These are phyloP conservation scores for Solanum chilense DNA, from an alignment of 257 asterid species.

Conservation along the genomic window DNA sequence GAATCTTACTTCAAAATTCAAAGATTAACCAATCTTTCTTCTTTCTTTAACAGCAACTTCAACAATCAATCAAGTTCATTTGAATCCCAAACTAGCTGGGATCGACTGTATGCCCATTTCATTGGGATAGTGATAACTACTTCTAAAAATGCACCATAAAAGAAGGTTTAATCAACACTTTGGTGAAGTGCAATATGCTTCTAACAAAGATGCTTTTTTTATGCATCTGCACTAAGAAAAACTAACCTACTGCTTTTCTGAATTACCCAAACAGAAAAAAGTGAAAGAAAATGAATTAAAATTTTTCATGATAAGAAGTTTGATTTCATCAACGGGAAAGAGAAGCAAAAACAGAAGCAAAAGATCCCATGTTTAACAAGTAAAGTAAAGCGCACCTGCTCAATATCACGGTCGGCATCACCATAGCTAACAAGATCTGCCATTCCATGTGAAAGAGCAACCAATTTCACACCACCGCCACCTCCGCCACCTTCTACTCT, in stretches of 20 bases:
- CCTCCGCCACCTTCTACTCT: slow-evolving; percentile 52
- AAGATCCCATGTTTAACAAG: neutral
- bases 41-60: neutral
- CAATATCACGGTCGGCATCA: slow-evolving; percentile 73
- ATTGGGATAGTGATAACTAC: neutral
- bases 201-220: neutral
- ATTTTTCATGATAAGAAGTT: neutral
- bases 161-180: neutral
- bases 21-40: neutral
- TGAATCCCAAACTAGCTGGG: neutral
- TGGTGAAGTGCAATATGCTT: neutral
- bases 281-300: neutral
- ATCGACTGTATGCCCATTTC: neutral
- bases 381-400: slow-evolving; percentile 43
- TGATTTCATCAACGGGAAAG: neutral
- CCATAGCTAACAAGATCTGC: slow-evolving; percentile 92
- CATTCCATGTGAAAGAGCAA: slow-evolving; percentile 85
- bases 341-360: neutral
- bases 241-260: neutral
- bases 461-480: slow-evolving; percentile 62
- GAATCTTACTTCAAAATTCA: neutral
- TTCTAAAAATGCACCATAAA: neutral
- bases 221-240: neutral
- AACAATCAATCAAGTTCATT: neutral
- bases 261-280: neutral